These are phyloP conservation scores for Allodekkera sacchari DNA, from an alignment of 805 yeast genomes.

Conservation along the genomic window DNA sequence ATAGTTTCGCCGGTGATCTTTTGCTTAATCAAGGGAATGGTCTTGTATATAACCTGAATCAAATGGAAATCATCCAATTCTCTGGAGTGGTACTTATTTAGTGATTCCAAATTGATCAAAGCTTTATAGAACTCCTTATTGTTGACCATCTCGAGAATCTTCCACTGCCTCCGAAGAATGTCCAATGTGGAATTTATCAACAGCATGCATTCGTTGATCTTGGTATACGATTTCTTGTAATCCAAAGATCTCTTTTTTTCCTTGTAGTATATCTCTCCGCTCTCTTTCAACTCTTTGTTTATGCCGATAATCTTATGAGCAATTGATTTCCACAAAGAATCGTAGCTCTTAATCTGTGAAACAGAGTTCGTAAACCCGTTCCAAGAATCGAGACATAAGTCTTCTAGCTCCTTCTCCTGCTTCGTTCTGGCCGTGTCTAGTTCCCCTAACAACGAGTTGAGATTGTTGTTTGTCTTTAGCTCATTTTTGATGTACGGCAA, in stretches of 20 bases:
- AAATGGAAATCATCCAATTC: constrained; percentile 64
- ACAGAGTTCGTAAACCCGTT: constrained; percentile 49
- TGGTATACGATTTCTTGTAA: constrained; percentile 53
- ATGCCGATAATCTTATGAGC: too few relatives aligned
- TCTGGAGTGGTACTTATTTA: constrained; percentile 58
- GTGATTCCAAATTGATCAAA: constrained; percentile 68
- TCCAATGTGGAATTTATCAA: constrained; percentile 68
- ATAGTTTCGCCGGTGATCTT: constrained; percentile 71
- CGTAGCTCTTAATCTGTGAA: constrained; percentile 47
- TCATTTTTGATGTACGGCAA: constrained; percentile 68
- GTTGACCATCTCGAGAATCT: constrained; percentile 71
- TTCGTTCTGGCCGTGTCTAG: constrained; percentile 47
- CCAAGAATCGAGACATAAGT: constrained; percentile 53
- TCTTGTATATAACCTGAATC: constrained; percentile 60
- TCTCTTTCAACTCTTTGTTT: constrained; percentile 47
- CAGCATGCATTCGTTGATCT: constrained; percentile 63
- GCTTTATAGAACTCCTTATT: constrained; percentile 78
- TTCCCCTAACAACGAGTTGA: constrained; percentile 47
- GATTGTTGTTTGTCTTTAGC: constrained; percentile 38
- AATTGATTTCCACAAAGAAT: too few relatives aligned
- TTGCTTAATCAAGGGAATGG: constrained; percentile 68
- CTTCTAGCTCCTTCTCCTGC: constrained; percentile 52
- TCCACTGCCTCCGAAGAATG: constrained; percentile 79
- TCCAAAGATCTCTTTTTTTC: constrained; percentile 53
- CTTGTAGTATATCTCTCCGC: constrained; percentile 58